Percentiles rank a stretch among this genome's conserved stretches.
Evolutionary conservation across 164 flowering plant genomes (phyloP).

Genomic region (Nelumbo lutea): DNA sequence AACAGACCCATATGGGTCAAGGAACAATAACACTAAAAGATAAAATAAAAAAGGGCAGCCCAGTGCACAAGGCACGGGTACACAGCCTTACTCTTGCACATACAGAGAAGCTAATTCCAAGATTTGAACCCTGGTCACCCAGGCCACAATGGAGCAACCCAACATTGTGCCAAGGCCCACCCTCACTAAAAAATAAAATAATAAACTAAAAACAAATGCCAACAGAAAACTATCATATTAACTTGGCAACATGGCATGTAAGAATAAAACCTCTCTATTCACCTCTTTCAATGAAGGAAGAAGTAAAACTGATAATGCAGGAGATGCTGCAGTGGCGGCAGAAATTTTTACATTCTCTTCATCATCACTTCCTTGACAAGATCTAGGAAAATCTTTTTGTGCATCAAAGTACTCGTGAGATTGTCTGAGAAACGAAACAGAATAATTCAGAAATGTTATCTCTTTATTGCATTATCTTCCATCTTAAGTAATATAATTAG

Average conservation of each 20-base stretch:
- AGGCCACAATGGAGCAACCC: too few species aligned
- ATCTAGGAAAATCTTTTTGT: constrained; percentile 41
- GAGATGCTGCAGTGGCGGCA: constrained; percentile 42
- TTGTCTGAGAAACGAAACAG: constrained; percentile 33
- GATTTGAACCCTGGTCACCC: too few species aligned
- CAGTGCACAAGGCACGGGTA: too few species aligned
- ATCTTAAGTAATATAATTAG: constrained; percentile 1
- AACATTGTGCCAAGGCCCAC: too few species aligned
- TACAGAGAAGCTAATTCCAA: too few species aligned
- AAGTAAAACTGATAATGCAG: constrained; percentile 57
- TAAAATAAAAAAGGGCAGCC: too few species aligned
- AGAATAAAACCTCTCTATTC: constrained; percentile 5
- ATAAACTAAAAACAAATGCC: too few species aligned
- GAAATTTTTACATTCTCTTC: constrained; percentile 45
- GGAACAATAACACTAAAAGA: too few species aligned
- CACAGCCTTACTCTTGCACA: too few species aligned
- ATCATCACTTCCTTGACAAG: constrained; percentile 51
- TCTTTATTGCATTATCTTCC: background rate
- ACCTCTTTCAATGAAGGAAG: constrained; percentile 94
- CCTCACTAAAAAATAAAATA: too few species aligned
- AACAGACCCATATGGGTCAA: too few species aligned
- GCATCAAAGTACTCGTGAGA: constrained; percentile 59
- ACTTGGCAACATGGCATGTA: background rate
- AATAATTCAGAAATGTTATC: background rate
- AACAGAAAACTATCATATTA: too few species aligned